A percentile compares a stretch with the other conserved stretches of the same genome.
Conservation (phyloP, 2,329 filamentous ascomycete species). For the Fusarium sp. region DNA sequence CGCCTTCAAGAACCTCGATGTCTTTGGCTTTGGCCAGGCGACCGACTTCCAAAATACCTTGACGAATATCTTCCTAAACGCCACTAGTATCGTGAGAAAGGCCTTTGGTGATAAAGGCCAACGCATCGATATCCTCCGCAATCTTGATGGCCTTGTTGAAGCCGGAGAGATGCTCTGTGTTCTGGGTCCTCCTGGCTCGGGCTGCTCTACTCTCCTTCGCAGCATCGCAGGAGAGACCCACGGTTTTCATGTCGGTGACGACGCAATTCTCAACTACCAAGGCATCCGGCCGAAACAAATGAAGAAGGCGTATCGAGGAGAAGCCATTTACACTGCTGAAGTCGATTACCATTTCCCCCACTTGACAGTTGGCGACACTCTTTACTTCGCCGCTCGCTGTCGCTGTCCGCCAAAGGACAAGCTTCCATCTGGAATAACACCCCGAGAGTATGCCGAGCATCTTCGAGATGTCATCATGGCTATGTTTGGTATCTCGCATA, state of each 20-base stretch:
- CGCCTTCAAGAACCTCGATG: slow-evolving; percentile 72
- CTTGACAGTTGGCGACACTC: slow-evolving; percentile 79
- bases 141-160: slow-evolving; percentile 73
- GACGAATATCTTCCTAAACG: slow-evolving; percentile 66
- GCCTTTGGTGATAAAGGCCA: slow-evolving; percentile 64
- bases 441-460: slow-evolving; percentile 66
- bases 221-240: slow-evolving; percentile 83
- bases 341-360: slow-evolving; percentile 83
- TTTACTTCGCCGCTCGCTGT: slow-evolving; percentile 78
- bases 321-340: slow-evolving; percentile 86
- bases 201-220: slow-evolving; percentile 84
- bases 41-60: slow-evolving; percentile 77
- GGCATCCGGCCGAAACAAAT: slow-evolving; percentile 75
- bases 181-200: slow-evolving; percentile 74
- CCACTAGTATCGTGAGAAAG: slow-evolving; percentile 56
- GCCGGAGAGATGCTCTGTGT: slow-evolving; percentile 80
- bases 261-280: slow-evolving; percentile 79
- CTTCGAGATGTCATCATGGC: slow-evolving; percentile 77
- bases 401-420: slow-evolving; percentile 65
- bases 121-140: slow-evolving; percentile 73
- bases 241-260: slow-evolving; percentile 76
- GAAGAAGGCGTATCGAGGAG: slow-evolving; percentile 79
- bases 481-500: slow-evolving; percentile 77
- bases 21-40: slow-evolving; percentile 72
- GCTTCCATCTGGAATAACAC: slow-evolving; percentile 66